These are phyloP conservation scores for Acanthamoeba royreba DNA, from an alignment of 208 protist species.

Conservation along the genomic window DNA sequence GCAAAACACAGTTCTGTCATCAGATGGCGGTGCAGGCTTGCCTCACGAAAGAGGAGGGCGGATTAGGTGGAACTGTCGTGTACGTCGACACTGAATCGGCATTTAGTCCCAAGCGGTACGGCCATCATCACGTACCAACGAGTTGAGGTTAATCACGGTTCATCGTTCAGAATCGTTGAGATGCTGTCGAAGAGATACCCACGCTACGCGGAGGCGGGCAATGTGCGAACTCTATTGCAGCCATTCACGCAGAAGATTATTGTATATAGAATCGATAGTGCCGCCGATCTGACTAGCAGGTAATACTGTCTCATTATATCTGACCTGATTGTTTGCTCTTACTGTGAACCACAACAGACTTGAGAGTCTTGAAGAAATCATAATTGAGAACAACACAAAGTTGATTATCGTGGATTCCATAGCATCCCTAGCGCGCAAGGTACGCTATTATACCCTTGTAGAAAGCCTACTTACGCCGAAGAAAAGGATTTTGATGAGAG, in stretches of 20 bases:
- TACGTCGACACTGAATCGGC: conserved; percentile 43
- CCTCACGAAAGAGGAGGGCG: not conserved
- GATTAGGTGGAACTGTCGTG: not conserved
- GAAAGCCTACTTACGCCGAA: not conserved
- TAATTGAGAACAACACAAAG: conserved; percentile 27
- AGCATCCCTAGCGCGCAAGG: not conserved
- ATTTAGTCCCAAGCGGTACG: conserved; percentile 36
- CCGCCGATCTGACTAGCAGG: not conserved
- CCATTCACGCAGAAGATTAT: not conserved
- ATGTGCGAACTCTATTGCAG: not conserved
- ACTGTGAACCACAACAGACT: too few species aligned
- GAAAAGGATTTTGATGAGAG: not conserved
- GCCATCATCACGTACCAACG: too few species aligned
- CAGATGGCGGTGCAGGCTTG: conserved; percentile 34
- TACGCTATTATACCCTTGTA: too few species aligned
- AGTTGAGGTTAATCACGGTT: too few species aligned
- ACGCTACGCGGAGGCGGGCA: not conserved
- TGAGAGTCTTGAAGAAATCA: not conserved
- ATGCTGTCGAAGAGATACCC: conserved; percentile 21
- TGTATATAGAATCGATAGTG: not conserved
- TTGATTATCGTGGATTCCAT: conserved; percentile 10
- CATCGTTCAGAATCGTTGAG: conserved; percentile 21
- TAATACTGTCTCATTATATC: not conserved
- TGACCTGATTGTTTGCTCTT: not conserved
- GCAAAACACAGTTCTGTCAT: conserved; percentile 48